phyloP scores from a whole-genome alignment of 1,284 basidiomycete genomes.

The Gomphus bonarii region DNA sequence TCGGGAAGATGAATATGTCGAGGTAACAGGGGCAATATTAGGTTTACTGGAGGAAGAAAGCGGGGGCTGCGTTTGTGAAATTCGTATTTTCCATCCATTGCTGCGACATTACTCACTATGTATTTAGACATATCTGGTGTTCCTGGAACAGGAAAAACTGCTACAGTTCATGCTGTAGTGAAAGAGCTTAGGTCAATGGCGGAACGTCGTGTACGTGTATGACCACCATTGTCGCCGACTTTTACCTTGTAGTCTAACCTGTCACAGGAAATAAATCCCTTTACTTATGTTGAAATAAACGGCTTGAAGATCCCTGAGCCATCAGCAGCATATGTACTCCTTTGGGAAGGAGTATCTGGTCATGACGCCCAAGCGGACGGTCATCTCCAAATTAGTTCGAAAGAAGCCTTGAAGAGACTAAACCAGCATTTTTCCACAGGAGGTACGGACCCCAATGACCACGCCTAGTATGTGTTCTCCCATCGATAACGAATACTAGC shows the following conservation, averaged over 20 bases:
- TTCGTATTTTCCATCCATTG: background rate
- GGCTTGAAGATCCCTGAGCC: slow-evolving; percentile 90
- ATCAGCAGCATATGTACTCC: slow-evolving; percentile 73
- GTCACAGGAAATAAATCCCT: slow-evolving; percentile 77
- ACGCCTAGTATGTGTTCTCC: slow-evolving; percentile 47
- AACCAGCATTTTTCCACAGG: slow-evolving; percentile 51
- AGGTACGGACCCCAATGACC: slow-evolving; percentile 50
- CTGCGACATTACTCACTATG: background rate
- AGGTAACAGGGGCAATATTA: slow-evolving; percentile 70
- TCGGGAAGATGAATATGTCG: slow-evolving; percentile 78
- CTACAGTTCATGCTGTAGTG: slow-evolving; percentile 90
- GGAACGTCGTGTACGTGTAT: slow-evolving; percentile 50
- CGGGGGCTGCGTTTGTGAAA: slow-evolving; percentile 91
- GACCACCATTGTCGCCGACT: background rate
- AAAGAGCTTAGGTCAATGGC: slow-evolving; percentile 84
- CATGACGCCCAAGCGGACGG: slow-evolving; percentile 54
- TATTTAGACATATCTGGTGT: slow-evolving; percentile 87
- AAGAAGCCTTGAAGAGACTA: slow-evolving; percentile 61
- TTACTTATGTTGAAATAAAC: slow-evolving; percentile 97
- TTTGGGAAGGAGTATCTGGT: slow-evolving; percentile 84
- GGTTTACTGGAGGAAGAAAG: slow-evolving; percentile 87
- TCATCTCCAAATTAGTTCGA: slow-evolving; percentile 53
- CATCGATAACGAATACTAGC: background rate
- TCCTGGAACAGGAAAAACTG: slow-evolving; percentile 97
- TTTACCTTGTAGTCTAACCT: background rate